Base-by-base conservation (phyloP, 148 eudicot genomes). In the Polygonum maritimum region DNA sequence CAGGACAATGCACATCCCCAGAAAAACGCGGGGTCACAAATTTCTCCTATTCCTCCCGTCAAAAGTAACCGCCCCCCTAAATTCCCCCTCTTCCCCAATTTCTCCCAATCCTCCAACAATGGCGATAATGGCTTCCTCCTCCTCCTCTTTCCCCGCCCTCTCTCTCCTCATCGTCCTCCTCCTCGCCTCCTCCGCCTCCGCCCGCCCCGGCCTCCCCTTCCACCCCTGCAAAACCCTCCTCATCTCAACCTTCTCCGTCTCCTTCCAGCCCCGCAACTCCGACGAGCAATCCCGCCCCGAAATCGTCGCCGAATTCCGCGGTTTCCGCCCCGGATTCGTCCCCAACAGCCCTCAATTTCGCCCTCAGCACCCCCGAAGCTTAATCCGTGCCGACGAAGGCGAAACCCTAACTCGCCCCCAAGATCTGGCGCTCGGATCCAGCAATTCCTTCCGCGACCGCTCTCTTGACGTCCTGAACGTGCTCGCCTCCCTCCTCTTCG, bases 401-500 rank as follows among this genome's bases (percentile, higher is more conserved):
- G 52, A 72, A 72, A 72, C 75, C 75, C 75, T 72, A 72, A 72
- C 49, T 77, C 44, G 39, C 11, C 31, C 54, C 49, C 79, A 86
- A 13, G 69, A 63, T 14, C 39, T 63, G 0, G 69, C 69, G 15
- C 26, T 84, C 18, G 82, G 86, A 51, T 76, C 81, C 38, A 79
- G 7, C 33, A 19, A 77, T 45, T 84, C 97, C 38, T 73, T 90
- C 19, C 83, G 78, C 55, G 89, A 89, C 9, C 82, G 92, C 6
- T 81, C 91, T 14, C 82, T 77, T 78, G 98, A 93, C 15, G 86
- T 91, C 35, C 85, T 93, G 31, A 85, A 88, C 79, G 89, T 89
- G 3, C 89, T 89, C 2, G 92, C 89, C 0, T 88, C 96, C 0
- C 83, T 93, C 36, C 84, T 91, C 1, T 87, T 93, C 22, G 98